Base-by-base conservation (phyloP, 352 stramenopile genomes). In the Phytophthora kernoviae region DNA sequence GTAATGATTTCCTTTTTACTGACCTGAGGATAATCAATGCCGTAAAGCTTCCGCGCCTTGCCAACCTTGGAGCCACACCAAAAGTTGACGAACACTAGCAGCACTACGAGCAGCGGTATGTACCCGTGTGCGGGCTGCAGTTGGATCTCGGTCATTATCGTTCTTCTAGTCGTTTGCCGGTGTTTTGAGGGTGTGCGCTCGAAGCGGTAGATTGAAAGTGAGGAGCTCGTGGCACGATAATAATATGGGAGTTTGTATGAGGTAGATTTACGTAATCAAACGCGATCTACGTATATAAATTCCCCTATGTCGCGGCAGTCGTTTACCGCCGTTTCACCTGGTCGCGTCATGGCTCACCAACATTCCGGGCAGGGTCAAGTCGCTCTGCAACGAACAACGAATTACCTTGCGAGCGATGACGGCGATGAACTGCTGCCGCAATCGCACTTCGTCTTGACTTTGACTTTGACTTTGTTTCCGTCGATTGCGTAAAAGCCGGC, bases 11-110 rank as follows among this genome's bases (percentile, higher is more conserved):
- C 10, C 4, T 18, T 8, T 34, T 27, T 8, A 15, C 56, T 43
- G 27, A 82, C 75, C 68, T 79, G 58, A 42, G 82, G 82, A 47
- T 87, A 89, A 20, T 62, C 44, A 45, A 91, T 59, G 34, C 70
- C 63, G 75, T 90, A 93, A 20, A 78, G 55, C 76, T 90, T 90
- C 54, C 84, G 81, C 2, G 84, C 84, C 4, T 30, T 46, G 67
- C 74, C 62, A 37, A 93, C 81, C 54, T 86, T 84, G 9, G 73
- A 27, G 48, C 51, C 58, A 0, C 74, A 79, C 73, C 79, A 93
- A 0, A 72, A 1, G 55, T 72, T 83, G 32, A 88, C 81, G 40
- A 93, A 82, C 18, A 46, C 20, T 18, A 62, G 54, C 61, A 76
- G 36, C 55, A 91, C 66, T 32, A 79, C 65, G n/a, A 88, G 43